Evolutionary conservation across 2,329 filamentous ascomycete species (phyloP).

Genomic region (Cryphonectria carpinicola): DNA sequence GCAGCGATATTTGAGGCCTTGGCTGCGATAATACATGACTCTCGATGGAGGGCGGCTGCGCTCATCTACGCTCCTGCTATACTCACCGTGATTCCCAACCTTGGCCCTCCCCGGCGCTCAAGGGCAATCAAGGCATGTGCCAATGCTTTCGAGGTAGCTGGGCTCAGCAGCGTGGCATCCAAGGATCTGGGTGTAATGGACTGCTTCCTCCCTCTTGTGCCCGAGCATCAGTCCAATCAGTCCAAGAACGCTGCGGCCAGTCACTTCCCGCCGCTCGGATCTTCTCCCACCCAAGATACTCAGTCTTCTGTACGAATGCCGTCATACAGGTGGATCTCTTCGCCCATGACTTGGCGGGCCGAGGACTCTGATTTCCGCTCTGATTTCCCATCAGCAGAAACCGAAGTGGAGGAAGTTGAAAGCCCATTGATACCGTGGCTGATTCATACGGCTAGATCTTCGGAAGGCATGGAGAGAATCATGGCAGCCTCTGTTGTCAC

Average conservation of each 20-base stretch:
- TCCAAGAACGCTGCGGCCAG: slow-evolving; percentile 39
- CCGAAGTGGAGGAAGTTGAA: slow-evolving; percentile 63
- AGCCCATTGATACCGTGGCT: slow-evolving; percentile 76
- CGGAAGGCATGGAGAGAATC: slow-evolving; percentile 61
- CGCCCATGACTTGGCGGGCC: slow-evolving; percentile 36
- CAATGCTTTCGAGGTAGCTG: slow-evolving; percentile 57
- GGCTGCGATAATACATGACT: slow-evolving; percentile 75
- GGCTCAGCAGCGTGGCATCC: slow-evolving; percentile 50
- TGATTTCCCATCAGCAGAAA: slow-evolving; percentile 36
- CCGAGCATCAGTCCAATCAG: slow-evolving; percentile 46
- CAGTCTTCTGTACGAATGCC: slow-evolving; percentile 32
- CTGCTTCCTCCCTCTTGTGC: slow-evolving; percentile 62
- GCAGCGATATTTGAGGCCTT: slow-evolving; percentile 77
- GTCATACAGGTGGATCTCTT: slow-evolving; percentile 19
- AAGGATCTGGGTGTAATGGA: slow-evolving; percentile 63
- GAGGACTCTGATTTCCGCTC: slow-evolving; percentile 33
- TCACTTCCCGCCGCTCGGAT: slow-evolving; percentile 59
- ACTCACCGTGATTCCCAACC: slow-evolving; percentile 68
- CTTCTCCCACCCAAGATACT: slow-evolving; percentile 44
- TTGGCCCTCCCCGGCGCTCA: slow-evolving; percentile 53
- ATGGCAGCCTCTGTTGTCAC: slow-evolving; percentile 72
- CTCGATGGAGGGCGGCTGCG: slow-evolving; percentile 75
- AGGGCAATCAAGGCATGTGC: slow-evolving; percentile 55
- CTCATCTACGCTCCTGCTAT: slow-evolving; percentile 71
- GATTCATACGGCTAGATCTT: slow-evolving; percentile 63